Conservation (phyloP, 2,329 filamentous ascomycete genomes). For the Balansia obtecta region DNA sequence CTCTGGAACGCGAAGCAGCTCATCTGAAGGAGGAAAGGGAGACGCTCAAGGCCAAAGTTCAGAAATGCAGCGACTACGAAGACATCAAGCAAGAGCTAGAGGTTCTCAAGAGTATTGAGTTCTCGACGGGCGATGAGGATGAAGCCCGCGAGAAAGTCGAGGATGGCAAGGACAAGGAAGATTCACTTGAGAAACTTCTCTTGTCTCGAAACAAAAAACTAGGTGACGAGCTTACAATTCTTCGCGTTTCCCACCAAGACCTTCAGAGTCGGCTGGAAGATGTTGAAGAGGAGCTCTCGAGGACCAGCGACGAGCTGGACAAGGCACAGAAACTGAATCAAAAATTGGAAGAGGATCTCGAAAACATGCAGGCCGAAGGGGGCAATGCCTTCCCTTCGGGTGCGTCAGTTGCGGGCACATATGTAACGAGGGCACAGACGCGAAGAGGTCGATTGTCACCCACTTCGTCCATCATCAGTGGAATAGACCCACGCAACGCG, state of each 20-base stretch:
- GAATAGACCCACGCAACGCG: conserved; percentile 59
- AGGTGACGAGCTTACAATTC: conserved; percentile 80
- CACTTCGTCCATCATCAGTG: conserved; percentile 95
- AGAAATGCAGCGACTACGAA: conserved; percentile 88
- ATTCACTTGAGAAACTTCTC: conserved; percentile 81
- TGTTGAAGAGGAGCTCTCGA: conserved; percentile 72
- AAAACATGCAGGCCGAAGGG: conserved; percentile 74
- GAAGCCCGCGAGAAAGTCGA: conserved; percentile 36
- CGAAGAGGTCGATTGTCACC: conserved; percentile 68
- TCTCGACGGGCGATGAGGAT: conserved; percentile 80
- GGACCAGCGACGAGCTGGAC: conserved; percentile 75
- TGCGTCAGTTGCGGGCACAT: conserved; percentile 86
- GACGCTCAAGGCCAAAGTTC: conserved; percentile 63
- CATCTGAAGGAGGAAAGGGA: conserved; percentile 73
- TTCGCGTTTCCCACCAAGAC: conserved; percentile 89
- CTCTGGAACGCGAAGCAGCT: conserved; percentile 66
- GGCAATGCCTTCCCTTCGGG: conserved; percentile 77
- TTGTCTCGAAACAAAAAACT: conserved; percentile 94
- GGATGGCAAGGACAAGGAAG: conserved; percentile 38
- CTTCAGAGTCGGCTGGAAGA: conserved; percentile 67
- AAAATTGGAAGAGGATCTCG: conserved; percentile 84
- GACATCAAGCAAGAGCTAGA: conserved; percentile 94
- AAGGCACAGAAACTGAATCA: conserved; percentile 73
- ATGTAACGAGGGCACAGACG: conserved; percentile 50
- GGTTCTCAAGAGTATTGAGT: conserved; percentile 95